phyloP scores from a whole-genome alignment of 2,329 filamentous ascomycete species.

The Cladosporium velox region DNA sequence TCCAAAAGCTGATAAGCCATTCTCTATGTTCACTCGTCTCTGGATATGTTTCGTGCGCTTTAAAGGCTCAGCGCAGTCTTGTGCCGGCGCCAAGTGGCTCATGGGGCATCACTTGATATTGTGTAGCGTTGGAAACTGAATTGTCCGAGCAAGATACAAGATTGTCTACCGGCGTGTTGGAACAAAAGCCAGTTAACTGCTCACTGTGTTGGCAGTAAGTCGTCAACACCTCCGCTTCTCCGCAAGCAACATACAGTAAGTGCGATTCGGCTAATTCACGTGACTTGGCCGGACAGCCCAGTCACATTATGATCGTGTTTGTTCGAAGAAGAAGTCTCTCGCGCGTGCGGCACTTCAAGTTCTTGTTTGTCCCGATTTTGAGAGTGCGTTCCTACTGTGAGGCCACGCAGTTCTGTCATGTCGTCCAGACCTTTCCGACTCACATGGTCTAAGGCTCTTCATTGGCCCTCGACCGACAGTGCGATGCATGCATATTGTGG shows the following conservation, averaged over 20 bases:
- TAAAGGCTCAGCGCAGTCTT: background rate
- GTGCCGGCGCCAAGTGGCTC: background rate
- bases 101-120: background rate
- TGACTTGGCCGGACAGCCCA: background rate
- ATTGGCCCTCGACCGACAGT: background rate
- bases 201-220: background rate
- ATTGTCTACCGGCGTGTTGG: background rate
- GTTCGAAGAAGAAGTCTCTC: background rate
- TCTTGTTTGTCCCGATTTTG: background rate
- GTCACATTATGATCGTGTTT: background rate
- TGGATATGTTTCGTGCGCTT: background rate
- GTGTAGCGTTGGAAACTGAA: background rate
- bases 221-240: background rate
- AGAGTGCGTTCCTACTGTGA: background rate
- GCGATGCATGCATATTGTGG: background rate
- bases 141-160: background rate
- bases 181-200: background rate
- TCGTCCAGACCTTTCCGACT: background rate
- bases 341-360: background rate
- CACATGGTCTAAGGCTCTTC: background rate
- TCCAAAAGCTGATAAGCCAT: background rate
- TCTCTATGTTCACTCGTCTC: background rate
- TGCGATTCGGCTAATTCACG: background rate
- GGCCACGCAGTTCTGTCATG: background rate
- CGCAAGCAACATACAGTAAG: background rate